phyloP scores from a whole-genome alignment of 129 eudicot genomes.

The Tanacetum coccineum region DNA sequence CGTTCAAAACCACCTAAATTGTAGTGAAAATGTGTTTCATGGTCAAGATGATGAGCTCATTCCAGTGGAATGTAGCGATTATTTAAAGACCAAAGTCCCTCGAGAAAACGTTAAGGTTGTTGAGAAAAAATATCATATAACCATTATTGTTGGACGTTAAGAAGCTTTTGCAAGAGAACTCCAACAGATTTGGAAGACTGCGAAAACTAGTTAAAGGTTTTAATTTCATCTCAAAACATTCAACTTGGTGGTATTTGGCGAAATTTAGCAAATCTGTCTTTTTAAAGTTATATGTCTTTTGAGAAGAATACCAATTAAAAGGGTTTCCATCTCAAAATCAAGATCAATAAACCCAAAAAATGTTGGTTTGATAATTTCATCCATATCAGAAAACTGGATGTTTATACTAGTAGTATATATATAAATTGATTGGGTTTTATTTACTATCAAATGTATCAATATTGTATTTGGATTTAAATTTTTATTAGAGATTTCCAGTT shows the following conservation, averaged over 20 bases:
- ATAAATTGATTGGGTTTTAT: constrained; percentile 16
- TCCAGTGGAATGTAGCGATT: constrained; percentile 79
- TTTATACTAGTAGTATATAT: constrained; percentile 16
- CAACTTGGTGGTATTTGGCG: neutral
- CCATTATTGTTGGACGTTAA: constrained; percentile 87
- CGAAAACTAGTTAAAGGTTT: constrained; percentile 18
- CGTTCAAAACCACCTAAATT: constrained; percentile 43
- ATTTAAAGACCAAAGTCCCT: constrained; percentile 63
- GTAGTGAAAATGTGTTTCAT: constrained; percentile 61
- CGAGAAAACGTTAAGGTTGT: constrained; percentile 58
- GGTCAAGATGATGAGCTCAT: constrained; percentile 81
- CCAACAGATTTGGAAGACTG: constrained; percentile 66
- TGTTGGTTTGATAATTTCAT: constrained; percentile 14
- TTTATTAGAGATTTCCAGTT: neutral
- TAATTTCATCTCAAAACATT: neutral
- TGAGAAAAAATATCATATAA: constrained; percentile 77
- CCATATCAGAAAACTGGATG: constrained; percentile 26
- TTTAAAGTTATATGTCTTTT: neutral
- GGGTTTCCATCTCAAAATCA: constrained; percentile 2
- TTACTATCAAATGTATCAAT: neutral
- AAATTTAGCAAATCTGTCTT: neutral
- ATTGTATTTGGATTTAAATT: neutral
- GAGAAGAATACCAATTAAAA: constrained; percentile 4
- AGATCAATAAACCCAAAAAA: neutral
- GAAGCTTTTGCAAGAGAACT: constrained; percentile 83